Evolutionary conservation across 352 stramenopile species (phyloP), one percentile per base, ranked within the genome.

Genomic region (Phytophthora cactorum): DNA sequence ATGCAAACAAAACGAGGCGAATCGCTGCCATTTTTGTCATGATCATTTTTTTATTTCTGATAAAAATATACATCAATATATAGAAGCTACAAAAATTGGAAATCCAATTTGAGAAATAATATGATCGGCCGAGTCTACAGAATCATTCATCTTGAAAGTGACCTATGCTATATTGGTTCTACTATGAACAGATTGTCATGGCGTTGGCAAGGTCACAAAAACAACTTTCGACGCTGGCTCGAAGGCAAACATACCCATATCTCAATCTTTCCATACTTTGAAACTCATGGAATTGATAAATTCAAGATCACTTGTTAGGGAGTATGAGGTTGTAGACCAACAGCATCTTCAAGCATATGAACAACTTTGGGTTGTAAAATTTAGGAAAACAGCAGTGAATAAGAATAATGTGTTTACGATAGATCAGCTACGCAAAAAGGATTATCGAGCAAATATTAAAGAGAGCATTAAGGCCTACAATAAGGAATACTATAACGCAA

Each of bases 41-140:
- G 17, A 22, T 22, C 17, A 22, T 22, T 22, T 22, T 55, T 55
- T 44, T 8, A 41, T 14, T 41, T 55, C 31, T 55, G 28, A 55
- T 55, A 49, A 49, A 49, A 27, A 49, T 49, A 29, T 49, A 14
- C 7, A 41, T 49, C 11, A 55, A 43, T 55, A 55, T 55, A 55
- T 55, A 43, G 29, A 55, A 43, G 27, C 45, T 52, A 52, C 10
- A 55, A 56, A 46, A 56, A 41, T 34, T 56, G 32, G 29, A 56
- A 56, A 52, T 56, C 31, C 50, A 46, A 28, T 32, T 45, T 56
- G 50, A 56, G 50, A 56, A 59, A 59, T 38, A 59, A 59, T 50
- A 59, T 59, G 52, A 59, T 50, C 15, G 52, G 39, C 17, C 12
- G 12, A 46, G 12, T 46, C 39, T 46, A 46, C 12, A 46, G 39